Percentiles rank a stretch among this genome's conserved stretches.
Conservation (phyloP, 2,329 filamentous ascomycete species). For the Didymosphaeria variabile region DNA sequence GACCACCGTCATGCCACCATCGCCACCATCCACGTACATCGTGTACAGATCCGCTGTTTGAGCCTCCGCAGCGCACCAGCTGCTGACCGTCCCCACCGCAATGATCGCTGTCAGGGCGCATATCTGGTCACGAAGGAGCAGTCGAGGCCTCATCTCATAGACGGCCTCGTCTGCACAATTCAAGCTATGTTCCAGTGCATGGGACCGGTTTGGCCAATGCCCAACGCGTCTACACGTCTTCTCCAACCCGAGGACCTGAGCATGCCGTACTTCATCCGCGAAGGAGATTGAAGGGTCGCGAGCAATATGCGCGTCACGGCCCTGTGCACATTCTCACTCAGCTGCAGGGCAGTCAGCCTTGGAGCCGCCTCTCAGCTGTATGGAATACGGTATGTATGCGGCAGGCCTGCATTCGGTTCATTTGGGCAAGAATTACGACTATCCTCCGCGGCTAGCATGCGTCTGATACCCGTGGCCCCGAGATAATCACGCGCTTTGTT, state of each 20-base stretch:
- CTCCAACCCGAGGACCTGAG: conserved; percentile 1
- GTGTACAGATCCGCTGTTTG: background rate
- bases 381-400: background rate
- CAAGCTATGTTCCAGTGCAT: conserved; percentile 7
- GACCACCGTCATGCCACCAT: background rate
- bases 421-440: background rate
- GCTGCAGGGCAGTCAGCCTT: conserved; percentile 9
- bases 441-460: conserved; percentile 4
- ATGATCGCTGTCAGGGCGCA: conserved; percentile 13
- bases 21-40: background rate
- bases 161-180: background rate
- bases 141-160: background rate
- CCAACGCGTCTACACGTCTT: conserved; percentile 7
- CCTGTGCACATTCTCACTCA: background rate
- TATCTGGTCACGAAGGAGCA: conserved; percentile 8
- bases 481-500: conserved; percentile 7
- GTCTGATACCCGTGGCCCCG: conserved; percentile 4
- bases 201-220: background rate
- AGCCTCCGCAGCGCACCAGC: background rate
- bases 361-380: conserved; percentile 6
- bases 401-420: background rate
- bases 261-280: conserved; percentile 3
- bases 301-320: conserved; percentile 15
- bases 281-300: conserved; percentile 13
- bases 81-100: conserved; percentile 1